Base-by-base conservation (phyloP, 768 basidiomycete species). In the Russula abietina region DNA sequence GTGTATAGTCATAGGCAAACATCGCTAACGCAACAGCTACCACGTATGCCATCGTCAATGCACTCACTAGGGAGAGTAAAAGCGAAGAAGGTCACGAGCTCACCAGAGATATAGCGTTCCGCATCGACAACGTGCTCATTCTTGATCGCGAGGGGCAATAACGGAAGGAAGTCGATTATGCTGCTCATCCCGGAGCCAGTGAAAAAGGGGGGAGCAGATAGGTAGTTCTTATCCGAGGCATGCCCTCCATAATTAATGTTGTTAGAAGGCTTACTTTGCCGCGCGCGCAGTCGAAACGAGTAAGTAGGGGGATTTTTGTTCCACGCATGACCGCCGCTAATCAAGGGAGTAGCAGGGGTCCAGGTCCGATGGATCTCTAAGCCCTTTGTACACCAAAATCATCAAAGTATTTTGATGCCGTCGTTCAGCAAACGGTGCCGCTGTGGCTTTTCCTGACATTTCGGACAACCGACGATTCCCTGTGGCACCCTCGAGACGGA, bases 1-100 rank as follows among this genome's bases (percentile, higher is more conserved):
- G 66, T 16, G 76, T n/a, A 55, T 80, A 76, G 64, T 81, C 78
- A 63, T 78, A 80, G 2, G 77, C 30, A 4, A 79, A 66, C n/a
- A 78, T 65, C 6, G 69, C 56, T 33, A 77, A 60, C 26, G 73
- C 76, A 17, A 67, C 72, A 22, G 70, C 77, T 78, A 55, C 19
- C 12, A 14, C n/a, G 45, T n/a, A 49, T 10, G 53, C 28, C 12
- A 55, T 14, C 41, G 48, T 36, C 12, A 55, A 24, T 50, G 39
- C 43, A 41, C 11, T 17, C 32, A 5, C 11, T 22, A 48, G 43
- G 49, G 49, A 39, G 38, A 39, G 11, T 36, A 9, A 26, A n/a
- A 30, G 17, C 24, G 7, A 43, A 33, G 2, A 33, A 10, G 32
- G 14, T 16, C 4, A 7, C 8, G 11, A 48, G 33, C 58, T 49